A percentile compares a stretch with the other conserved stretches of the same genome.
Evolutionary conservation across 1,284 basidiomycete genomes (phyloP).

Genomic region (Cryptococcus sp.): DNA sequence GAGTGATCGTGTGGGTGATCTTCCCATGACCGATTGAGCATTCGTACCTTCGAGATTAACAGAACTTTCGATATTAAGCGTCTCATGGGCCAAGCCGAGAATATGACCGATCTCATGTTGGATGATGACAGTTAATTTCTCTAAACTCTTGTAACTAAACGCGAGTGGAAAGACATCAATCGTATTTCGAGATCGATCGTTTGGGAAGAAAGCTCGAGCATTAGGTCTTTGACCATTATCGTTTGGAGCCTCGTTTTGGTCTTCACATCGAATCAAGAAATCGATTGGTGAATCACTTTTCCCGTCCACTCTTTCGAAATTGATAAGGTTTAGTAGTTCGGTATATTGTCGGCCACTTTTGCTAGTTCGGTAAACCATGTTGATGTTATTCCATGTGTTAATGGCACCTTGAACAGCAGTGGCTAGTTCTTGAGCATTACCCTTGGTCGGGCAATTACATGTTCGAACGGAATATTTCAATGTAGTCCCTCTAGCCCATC

Average conservation of each 20-base stretch:
- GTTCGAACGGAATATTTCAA: not conserved
- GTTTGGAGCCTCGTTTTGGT: not conserved
- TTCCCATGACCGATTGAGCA: not conserved
- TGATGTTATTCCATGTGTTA: not conserved
- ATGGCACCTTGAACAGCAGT: not conserved
- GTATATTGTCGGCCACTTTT: not conserved
- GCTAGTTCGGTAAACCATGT: not conserved
- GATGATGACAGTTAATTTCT: not conserved
- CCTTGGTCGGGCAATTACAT: not conserved
- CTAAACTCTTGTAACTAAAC: not conserved
- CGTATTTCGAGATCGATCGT: not conserved
- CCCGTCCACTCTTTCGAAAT: not conserved
- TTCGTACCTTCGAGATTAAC: not conserved
- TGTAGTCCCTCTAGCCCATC: not conserved
- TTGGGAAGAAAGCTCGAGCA: not conserved
- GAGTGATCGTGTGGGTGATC: not conserved
- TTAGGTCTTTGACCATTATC: not conserved
- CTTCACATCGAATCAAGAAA: not conserved
- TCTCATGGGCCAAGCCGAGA: not conserved
- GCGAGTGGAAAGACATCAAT: not conserved
- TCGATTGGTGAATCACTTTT: not conserved
- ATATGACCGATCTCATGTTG: not conserved
- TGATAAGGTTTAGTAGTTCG: not conserved
- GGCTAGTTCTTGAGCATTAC: not conserved
- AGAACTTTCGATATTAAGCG: not conserved